phyloP scores from a whole-genome alignment of 1,284 basidiomycete species.

The Pyrrhoderma lamaoense region DNA sequence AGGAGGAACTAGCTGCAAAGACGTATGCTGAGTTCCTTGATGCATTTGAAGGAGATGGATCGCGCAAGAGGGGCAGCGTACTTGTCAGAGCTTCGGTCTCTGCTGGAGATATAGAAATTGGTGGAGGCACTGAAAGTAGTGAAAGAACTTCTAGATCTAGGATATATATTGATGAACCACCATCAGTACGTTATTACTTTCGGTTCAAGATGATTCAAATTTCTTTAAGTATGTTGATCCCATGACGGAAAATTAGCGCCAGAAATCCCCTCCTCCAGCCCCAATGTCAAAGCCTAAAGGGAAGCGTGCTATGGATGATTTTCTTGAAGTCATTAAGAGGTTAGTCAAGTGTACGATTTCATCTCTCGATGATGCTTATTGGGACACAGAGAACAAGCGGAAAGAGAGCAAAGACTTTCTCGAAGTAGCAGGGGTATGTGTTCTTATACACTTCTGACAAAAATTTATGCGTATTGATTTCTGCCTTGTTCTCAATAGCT shows the following conservation, averaged over 20 bases:
- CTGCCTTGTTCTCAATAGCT: constrained; percentile 27
- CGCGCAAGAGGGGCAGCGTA: constrained; percentile 43
- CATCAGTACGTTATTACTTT: constrained; percentile 1
- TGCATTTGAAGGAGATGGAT: constrained; percentile 72
- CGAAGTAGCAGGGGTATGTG: constrained; percentile 53
- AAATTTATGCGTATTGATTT: neutral
- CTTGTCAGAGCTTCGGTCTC: constrained; percentile 73
- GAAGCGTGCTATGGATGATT: constrained; percentile 88
- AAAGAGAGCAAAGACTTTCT: constrained; percentile 77
- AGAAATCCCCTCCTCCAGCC: constrained; percentile 42
- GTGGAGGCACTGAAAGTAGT: constrained; percentile 31
- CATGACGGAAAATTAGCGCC: constrained; percentile 29
- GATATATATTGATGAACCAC: constrained; percentile 28
- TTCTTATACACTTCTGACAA: constrained; percentile 1
- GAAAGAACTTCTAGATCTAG: constrained; percentile 24
- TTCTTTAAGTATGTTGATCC: constrained; percentile 25
- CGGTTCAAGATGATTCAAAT: constrained; percentile 17
- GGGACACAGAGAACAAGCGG: constrained; percentile 73
- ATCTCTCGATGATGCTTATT: neutral
- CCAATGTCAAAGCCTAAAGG: constrained; percentile 66
- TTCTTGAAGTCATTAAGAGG: constrained; percentile 91
- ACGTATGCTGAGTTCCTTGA: constrained; percentile 85
- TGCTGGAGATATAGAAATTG: constrained; percentile 42
- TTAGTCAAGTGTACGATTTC: constrained; percentile 27
- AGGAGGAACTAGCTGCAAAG: constrained; percentile 71